Evolutionary conservation across 2,329 filamentous ascomycete genomes (phyloP).

Genomic region (Neopestalotiopsis rosae): DNA sequence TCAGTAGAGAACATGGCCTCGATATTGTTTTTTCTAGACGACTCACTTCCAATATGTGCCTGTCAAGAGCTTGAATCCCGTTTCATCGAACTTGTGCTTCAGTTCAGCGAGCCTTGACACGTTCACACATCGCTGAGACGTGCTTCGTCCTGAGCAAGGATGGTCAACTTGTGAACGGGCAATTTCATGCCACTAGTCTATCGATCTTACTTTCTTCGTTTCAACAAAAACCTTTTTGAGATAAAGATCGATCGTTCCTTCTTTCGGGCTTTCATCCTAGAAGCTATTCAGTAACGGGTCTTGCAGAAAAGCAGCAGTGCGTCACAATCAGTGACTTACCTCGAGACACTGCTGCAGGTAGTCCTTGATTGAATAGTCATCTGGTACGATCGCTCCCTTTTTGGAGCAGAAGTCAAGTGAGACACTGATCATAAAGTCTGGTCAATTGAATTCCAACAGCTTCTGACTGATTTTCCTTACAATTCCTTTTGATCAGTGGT

Average conservation of each 20-base stretch:
- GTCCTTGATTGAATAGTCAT: neutral
- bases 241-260: neutral
- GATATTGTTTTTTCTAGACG: neutral
- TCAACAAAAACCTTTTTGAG: neutral
- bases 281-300: neutral
- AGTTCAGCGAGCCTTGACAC: neutral
- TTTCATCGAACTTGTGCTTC: neutral
- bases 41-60: neutral
- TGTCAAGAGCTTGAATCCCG: neutral
- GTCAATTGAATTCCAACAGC: neutral
- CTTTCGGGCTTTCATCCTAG: neutral
- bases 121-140: neutral
- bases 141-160: neutral
- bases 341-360: neutral
- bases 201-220: neutral
- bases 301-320: neutral
- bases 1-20: neutral
- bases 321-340: neutral
- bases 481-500: neutral
- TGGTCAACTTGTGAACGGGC: neutral
- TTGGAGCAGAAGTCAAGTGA: neutral
- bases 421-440: neutral
- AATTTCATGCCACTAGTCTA: neutral
- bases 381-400: neutral
- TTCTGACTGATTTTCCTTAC: neutral